Conservation (phyloP, 768 basidiomycete genomes). For the Lanmaoa pseudosensibilis region DNA sequence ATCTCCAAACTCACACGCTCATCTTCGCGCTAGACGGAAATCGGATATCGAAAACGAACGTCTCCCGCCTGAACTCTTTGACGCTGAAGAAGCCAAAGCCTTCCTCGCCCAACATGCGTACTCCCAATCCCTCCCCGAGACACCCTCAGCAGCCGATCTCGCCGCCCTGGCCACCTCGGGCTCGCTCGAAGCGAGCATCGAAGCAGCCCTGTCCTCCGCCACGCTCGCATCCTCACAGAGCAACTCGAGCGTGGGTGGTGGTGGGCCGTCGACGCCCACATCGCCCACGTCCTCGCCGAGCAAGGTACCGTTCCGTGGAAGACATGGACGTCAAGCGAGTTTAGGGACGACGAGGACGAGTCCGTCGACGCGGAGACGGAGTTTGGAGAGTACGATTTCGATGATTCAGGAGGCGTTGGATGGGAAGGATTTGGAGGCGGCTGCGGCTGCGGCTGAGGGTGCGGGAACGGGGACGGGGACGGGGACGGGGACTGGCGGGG, state of each 20-base stretch:
- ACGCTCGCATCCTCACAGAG: constrained; percentile 29
- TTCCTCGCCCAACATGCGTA: constrained; percentile 43
- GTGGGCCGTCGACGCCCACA: constrained; percentile 20
- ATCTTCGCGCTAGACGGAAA: constrained; percentile 66
- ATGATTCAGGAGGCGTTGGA: constrained; percentile 93
- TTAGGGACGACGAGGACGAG: constrained; percentile 90
- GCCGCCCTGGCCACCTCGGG: constrained; percentile 50
- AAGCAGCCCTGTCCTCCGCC: constrained; percentile 20
- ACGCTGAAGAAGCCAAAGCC: constrained; percentile 69
- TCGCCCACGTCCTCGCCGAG: constrained; percentile 50
- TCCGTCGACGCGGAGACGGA: constrained; percentile 88
- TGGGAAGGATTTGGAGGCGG: constrained; percentile 51
- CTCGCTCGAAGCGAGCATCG: constrained; percentile 42
- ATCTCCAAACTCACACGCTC: not conserved
- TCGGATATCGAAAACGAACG: constrained; percentile 99
- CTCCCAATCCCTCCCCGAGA: constrained; percentile 47
- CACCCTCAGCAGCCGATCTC: constrained; percentile 46
- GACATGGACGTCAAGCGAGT: constrained; percentile 52
- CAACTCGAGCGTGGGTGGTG: constrained; percentile 19
- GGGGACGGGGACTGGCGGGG: not conserved
- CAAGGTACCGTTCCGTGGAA: constrained; percentile 58
- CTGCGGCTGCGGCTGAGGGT: not conserved
- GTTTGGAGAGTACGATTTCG: constrained; percentile 92
- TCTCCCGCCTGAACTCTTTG: constrained; percentile 93
- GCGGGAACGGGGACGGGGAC: not conserved